phyloP scores from a whole-genome alignment of 2,329 filamentous ascomycete species.

The Capronia coronata region DNA sequence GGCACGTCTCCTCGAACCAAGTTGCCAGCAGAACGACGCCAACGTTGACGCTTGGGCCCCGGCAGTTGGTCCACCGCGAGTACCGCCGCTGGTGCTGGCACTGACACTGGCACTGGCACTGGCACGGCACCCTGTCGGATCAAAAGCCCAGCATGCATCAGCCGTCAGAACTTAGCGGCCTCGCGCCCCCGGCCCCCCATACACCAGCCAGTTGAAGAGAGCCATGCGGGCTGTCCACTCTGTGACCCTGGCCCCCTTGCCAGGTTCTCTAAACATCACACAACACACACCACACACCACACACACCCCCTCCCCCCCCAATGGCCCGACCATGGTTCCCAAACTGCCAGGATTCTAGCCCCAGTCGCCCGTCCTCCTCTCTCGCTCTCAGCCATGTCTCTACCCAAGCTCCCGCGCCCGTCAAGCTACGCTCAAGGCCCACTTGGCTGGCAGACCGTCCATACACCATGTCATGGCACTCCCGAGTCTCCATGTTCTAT shows the following conservation, averaged over 20 bases:
- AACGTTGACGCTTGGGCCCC: slow-evolving; percentile 1
- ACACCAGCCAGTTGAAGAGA: background rate
- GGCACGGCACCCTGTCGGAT: slow-evolving; percentile 2
- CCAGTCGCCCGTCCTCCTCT: slow-evolving; percentile 5
- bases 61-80: slow-evolving; percentile 1
- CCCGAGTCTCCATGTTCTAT: background rate
- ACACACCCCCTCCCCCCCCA: background rate
- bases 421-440: background rate
- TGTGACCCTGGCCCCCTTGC: background rate
- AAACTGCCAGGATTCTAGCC: background rate
- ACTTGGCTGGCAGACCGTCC: slow-evolving; percentile 1
- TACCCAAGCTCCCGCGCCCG: background rate
- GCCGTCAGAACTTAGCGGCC: background rate
- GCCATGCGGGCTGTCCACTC: background rate
- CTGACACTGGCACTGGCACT: background rate
- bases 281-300: slow-evolving; percentile 1
- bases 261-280: no score
- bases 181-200: background rate
- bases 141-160: background rate
- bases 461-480: slow-evolving; percentile 5
- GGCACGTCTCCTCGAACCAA: background rate
- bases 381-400: background rate
- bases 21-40: slow-evolving; percentile 5
- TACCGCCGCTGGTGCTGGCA: no score
- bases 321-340: slow-evolving; percentile 1